These are phyloP conservation scores for Aspergillus homomorphus DNA, from an alignment of 495 filamentous ascomycete genomes.

Conservation along the genomic window DNA sequence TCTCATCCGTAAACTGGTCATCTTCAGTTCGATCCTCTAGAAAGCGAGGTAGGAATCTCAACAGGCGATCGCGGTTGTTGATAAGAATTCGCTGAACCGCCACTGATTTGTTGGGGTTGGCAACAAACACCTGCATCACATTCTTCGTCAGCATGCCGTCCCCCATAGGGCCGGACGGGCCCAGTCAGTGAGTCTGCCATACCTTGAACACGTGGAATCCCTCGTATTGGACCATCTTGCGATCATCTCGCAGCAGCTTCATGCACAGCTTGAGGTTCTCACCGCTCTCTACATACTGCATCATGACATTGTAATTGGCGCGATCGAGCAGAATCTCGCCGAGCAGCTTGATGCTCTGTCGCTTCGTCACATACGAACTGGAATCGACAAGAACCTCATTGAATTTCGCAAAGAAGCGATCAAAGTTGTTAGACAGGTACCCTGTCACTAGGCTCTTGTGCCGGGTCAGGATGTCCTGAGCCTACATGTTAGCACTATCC, in stretches of 20 bases:
- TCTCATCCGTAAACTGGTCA: conserved; percentile 97
- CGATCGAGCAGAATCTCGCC: conserved; percentile 93
- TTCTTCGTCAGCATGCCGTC: conserved; percentile 22
- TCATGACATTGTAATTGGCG: conserved; percentile 98
- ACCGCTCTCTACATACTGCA: conserved; percentile 87
- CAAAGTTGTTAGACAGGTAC: conserved; percentile 84
- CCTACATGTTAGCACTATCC: not conserved
- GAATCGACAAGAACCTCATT: conserved; percentile 86
- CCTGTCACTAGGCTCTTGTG: conserved; percentile 86
- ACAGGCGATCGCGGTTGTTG: conserved; percentile 87
- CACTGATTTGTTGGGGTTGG: conserved; percentile 92
- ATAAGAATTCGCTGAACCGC: conserved; percentile 92
- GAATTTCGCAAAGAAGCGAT: conserved; percentile 86
- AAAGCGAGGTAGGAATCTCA: conserved; percentile 86
- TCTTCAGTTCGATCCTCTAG: conserved; percentile 94
- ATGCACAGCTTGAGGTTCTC: conserved; percentile 97
- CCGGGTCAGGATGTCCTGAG: conserved; percentile 85
- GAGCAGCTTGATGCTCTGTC: conserved; percentile 95
- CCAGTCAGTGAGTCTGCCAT: too few relatives aligned
- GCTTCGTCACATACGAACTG: conserved; percentile 94
- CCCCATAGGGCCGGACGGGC: too few relatives aligned
- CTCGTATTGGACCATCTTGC: conserved; percentile 99
- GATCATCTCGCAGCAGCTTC: conserved; percentile 90
- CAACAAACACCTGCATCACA: conserved; percentile 77
- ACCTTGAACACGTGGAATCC: conserved; percentile 99